Evolutionary conservation across 2,329 filamentous ascomycete genomes (phyloP).

Genomic region (Claviceps cyperi): DNA sequence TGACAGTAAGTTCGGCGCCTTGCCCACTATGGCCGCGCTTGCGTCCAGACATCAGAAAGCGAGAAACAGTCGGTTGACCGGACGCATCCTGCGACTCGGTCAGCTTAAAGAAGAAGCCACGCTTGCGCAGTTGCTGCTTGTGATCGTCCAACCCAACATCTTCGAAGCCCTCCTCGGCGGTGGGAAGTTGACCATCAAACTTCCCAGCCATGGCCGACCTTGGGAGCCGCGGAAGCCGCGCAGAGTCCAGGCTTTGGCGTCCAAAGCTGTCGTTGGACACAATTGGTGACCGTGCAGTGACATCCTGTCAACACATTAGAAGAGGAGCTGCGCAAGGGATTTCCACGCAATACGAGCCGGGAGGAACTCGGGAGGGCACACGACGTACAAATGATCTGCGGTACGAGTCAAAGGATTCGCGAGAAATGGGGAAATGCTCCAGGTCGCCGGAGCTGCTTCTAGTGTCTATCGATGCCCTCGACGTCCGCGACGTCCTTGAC

Average conservation of each 20-base stretch:
- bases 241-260: conserved; percentile 70
- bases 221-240: conserved; percentile 46
- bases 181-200: conserved; percentile 46
- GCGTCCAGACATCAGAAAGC: conserved; percentile 55
- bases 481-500: conserved; percentile 8
- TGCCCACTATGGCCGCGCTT: conserved; percentile 53
- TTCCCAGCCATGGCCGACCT: conserved; percentile 45
- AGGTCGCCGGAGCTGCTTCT: conserved; percentile 60
- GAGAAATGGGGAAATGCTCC: conserved; percentile 87
- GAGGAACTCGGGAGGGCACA: conserved; percentile 8
- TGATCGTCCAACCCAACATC: conserved; percentile 78
- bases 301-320: conserved; percentile 46
- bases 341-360: neutral
- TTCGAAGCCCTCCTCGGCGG: conserved; percentile 70
- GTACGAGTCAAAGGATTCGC: conserved; percentile 96
- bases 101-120: conserved; percentile 64
- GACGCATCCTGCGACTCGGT: conserved; percentile 38
- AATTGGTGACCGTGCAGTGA: conserved; percentile 74
- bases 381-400: conserved; percentile 80
- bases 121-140: conserved; percentile 37
- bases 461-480: conserved; percentile 39
- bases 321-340: neutral
- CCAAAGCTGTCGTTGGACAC: conserved; percentile 42
- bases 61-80: conserved; percentile 29
- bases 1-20: conserved; percentile 55